Base-by-base conservation (phyloP, 2,329 filamentous ascomycete genomes). In the Fusarium sp. region DNA sequence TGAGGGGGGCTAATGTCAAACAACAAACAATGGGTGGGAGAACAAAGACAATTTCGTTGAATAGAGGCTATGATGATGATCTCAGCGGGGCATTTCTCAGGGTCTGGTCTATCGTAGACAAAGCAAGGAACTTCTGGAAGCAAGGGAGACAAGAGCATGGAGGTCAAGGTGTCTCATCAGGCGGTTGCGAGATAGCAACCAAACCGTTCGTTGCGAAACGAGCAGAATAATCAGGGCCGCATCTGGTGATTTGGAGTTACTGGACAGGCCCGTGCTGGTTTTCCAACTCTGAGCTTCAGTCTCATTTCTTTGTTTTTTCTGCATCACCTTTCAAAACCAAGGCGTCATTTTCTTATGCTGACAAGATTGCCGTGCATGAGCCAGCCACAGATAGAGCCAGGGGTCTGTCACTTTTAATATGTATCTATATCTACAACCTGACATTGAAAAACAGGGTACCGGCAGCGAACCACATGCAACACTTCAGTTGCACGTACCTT, bases 301-400 rank as follows among this genome's bases (percentile, higher is more conserved):
- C 31, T 50, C 58, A 46, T 68, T 57, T 58, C 47, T 55, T 60
- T 29, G 33, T 49, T 36, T 38, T 64, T 38, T 47, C 25, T 25
- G 20, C 35, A 25, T 54, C n/a, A 17, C 17, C 38, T n/a, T 47
- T 47, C 33, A 33, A 38, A 41, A 17, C 8, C 25, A 69, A 20
- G 54, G 60, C 49, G 49, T 70, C 44, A 70, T 70, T 70, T 61
- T 44, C 54, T 57, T 65, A 41, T 50, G 49, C 67, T 65, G 54
- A 70, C 49, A 65, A 50, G 59, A 69, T 60, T 65, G 8, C 27
- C 17, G 46, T 68, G 64, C 64, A 64, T 68, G 38, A 41, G 52
- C 47, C 63, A 68, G 62, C 55, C 50, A 56, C 59, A 25, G 22
- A 52, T 36, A 35, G 35, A 20, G 29, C 25, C 31, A 52, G 38